Base-by-base conservation (phyloP, 495 filamentous ascomycete genomes). In the Aspergillus indologenus region DNA sequence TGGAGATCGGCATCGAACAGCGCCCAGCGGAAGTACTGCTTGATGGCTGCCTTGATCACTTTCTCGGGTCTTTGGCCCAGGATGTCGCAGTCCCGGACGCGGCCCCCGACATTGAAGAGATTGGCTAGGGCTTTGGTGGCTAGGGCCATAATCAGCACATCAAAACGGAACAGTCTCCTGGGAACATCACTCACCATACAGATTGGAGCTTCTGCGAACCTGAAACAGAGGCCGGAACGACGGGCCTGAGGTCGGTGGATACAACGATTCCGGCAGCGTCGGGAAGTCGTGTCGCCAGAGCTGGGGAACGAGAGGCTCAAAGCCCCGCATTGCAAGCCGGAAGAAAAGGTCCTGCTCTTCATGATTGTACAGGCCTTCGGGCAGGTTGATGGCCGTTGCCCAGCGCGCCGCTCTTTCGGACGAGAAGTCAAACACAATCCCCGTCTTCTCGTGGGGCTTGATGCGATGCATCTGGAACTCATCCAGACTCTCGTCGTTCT, bases 251-350 rank as follows among this genome's bases (percentile, higher is more conserved):
- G 62, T 47, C 9, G 45, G 45, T 18, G 77, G 71, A 66, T 90
- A 90, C 1, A 90, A 64, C 11, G 71, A 69, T 5, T 79, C 72
- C 0, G 87, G 87, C 31, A 89, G 68, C 0, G 80, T 87, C 0
- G 64, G 62, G 62, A 88, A 90, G 61, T 90, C 87, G 48, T 76
- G 71, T 42, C 73, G 63, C 85, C 85, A 90, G 53, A 71, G 64
- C 4, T 53, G 47, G 1, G 82, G 81, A 22, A 89, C 62, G 1
- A 88, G 64, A 5, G 83, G 79, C 70, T 88, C 84, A 26, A 78
- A 79, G 4, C 86, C 84, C 23, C 87, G 81, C 65, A 81, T 80
- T 5, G 75, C 70, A 12, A 89, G 70, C 46, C 79, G 78, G 43
- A 79, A 71, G 65, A 80, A 85, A 14, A 89, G 72, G 45, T 69